Conservation (phyloP, 2,329 filamentous ascomycete species). For the Alternaria alternata region DNA sequence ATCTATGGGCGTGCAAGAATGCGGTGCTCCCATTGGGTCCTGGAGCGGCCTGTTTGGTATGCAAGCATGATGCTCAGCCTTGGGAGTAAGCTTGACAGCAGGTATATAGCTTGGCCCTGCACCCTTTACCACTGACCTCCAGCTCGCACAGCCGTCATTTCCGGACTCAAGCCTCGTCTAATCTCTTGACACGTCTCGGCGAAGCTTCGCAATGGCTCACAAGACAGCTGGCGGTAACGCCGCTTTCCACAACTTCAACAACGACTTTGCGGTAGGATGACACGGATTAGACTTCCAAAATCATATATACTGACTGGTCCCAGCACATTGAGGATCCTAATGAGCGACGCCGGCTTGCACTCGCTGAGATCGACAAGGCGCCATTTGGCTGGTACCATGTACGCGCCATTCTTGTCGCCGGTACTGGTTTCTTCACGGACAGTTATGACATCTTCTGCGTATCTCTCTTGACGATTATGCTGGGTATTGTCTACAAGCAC, state of each 20-base stretch:
- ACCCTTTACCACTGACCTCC: slow-evolving; percentile 6
- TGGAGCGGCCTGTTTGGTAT: not conserved
- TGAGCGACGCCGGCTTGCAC: slow-evolving; percentile 78
- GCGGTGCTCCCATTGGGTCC: slow-evolving; percentile 6
- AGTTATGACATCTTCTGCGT: slow-evolving; percentile 72
- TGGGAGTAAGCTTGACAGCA: slow-evolving; percentile 11
- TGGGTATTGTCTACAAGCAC: slow-evolving; percentile 80
- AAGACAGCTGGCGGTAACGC: slow-evolving; percentile 35
- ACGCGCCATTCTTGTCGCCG: slow-evolving; percentile 77
- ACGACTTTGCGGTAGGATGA: slow-evolving; percentile 41
- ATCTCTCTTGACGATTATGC: slow-evolving; percentile 63
- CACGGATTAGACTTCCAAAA: not conserved
- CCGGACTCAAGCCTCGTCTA: slow-evolving; percentile 19
- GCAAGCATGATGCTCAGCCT: slow-evolving; percentile 2
- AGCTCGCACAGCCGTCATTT: slow-evolving; percentile 4
- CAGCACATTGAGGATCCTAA: slow-evolving; percentile 71
- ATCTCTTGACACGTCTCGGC: slow-evolving; percentile 16
- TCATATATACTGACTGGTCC: not conserved
- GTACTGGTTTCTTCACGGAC: slow-evolving; percentile 87
- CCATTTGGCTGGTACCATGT: slow-evolving; percentile 86
- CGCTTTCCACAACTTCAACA: slow-evolving; percentile 40
- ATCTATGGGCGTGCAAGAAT: slow-evolving; percentile 1
- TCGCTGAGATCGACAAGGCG: slow-evolving; percentile 83
- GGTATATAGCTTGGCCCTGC: slow-evolving; percentile 18
- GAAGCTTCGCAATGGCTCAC: slow-evolving; percentile 24